phyloP scores from a whole-genome alignment of 1,139 yeast species.

The Debaryomycetaceae sp. region DNA sequence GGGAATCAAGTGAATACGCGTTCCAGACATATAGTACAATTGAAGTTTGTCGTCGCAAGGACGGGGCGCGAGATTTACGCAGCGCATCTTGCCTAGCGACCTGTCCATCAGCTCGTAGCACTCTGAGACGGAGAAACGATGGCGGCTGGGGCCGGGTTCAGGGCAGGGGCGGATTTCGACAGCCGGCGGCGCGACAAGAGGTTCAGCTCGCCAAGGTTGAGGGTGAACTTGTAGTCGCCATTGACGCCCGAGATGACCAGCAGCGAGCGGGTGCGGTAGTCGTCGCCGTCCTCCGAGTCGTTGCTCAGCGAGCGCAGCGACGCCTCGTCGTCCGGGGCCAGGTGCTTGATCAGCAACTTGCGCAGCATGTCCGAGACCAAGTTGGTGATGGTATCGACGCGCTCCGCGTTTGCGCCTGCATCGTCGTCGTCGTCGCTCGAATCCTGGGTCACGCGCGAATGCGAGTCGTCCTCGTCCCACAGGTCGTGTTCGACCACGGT shows the following conservation, averaged over 20 bases:
- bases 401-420: slow-evolving; percentile 9
- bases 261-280: slow-evolving; percentile 32
- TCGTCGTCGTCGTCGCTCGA: slow-evolving; percentile 8
- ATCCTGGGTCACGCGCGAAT: slow-evolving; percentile 23
- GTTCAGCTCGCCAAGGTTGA: slow-evolving; percentile 33
- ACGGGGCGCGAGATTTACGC: no score
- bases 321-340: slow-evolving; percentile 6
- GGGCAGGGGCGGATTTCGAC: slow-evolving; percentile 3
- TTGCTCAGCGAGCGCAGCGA: slow-evolving; percentile 7
- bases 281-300: slow-evolving; percentile 8
- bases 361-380: slow-evolving; percentile 7
- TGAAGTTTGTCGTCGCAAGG: no score
- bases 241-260: slow-evolving; percentile 29
- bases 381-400: slow-evolving; percentile 10
- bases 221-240: slow-evolving; percentile 33
- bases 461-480: slow-evolving; percentile 7
- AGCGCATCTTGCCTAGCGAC: no score
- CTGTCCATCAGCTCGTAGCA: no score
- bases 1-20: no score
- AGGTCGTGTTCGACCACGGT: neutral
- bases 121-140: neutral
- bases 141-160: neutral
- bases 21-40: no score
- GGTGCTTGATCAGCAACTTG: slow-evolving; percentile 1
- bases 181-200: slow-evolving; percentile 27